Evolutionary conservation across 768 basidiomycete species (phyloP).

Genomic region (Hortiboletus flavorubellus): DNA sequence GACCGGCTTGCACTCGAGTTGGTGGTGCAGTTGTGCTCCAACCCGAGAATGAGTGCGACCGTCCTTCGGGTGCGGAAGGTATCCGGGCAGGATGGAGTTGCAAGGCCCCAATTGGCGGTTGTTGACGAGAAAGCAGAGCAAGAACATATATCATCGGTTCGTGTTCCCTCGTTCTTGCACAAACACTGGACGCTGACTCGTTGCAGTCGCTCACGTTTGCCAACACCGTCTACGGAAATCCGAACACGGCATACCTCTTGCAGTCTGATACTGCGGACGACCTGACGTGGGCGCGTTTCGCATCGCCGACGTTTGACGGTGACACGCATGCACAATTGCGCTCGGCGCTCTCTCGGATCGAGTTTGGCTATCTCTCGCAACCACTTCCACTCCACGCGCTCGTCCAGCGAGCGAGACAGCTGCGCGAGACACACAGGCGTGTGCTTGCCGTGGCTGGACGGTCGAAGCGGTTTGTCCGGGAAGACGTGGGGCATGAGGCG

Average conservation of each 20-base stretch:
- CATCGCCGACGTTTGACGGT: constrained; percentile 24
- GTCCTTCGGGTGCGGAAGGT: constrained; percentile 58
- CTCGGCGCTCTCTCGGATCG: constrained; percentile 57
- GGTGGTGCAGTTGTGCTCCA: constrained; percentile 73
- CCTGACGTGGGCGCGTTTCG: constrained; percentile 67
- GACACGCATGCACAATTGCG: constrained; percentile 7
- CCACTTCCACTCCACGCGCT: constrained; percentile 55
- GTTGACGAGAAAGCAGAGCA: constrained; percentile 48
- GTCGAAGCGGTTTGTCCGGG: constrained; percentile 64
- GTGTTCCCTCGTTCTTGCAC: constrained; percentile 7
- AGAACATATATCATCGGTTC: constrained; percentile 13
- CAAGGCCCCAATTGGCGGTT: constrained; percentile 51
- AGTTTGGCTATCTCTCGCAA: constrained; percentile 52
- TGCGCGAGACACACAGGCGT: constrained; percentile 33
- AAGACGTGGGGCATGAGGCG: constrained; percentile 60
- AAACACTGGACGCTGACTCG: background rate
- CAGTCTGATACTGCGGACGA: constrained; percentile 83
- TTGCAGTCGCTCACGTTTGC: constrained; percentile 48
- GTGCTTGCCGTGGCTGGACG: constrained; percentile 72
- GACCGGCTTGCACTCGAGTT: constrained; percentile 83
- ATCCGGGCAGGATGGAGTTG: constrained; percentile 44
- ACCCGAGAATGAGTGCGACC: constrained; percentile 63
- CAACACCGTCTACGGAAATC: constrained; percentile 71
- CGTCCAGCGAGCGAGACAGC: constrained; percentile 38
- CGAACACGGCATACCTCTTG: constrained; percentile 61